phyloP scores from a whole-genome alignment of 2,329 filamentous ascomycete genomes.

The Penicillium sp. region DNA sequence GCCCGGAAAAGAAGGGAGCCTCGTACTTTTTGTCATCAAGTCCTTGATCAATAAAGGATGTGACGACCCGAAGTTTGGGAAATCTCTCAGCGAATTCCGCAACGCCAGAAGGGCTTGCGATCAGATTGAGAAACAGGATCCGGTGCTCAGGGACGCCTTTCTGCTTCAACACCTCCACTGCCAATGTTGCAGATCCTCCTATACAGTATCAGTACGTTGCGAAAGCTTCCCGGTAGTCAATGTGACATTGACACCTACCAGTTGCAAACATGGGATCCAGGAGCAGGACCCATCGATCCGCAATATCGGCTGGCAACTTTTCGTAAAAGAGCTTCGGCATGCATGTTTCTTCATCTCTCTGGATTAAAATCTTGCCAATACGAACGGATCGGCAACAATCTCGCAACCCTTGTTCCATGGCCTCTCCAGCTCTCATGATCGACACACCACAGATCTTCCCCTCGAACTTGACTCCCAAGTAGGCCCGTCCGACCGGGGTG shows the following conservation, averaged over 20 bases:
- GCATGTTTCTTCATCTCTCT: constrained; percentile 91
- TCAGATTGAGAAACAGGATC: constrained; percentile 94
- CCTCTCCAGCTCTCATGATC: constrained; percentile 97
- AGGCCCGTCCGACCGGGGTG: constrained; percentile 84
- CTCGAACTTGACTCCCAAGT: constrained; percentile 90
- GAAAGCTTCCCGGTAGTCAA: not conserved
- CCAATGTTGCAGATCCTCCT: constrained; percentile 96
- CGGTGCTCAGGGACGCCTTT: constrained; percentile 91
- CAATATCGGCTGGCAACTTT: constrained; percentile 92
- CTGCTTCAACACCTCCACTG: constrained; percentile 85
- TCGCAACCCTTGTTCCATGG: constrained; percentile 94
- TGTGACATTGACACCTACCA: constrained; percentile 52
- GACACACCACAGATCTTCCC: constrained; percentile 98
- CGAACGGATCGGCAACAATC: constrained; percentile 97
- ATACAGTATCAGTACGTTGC: constrained; percentile 10
- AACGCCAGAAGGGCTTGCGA: constrained; percentile 93
- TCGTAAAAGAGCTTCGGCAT: constrained; percentile 95
- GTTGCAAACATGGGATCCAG: constrained; percentile 99
- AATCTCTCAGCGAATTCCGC: constrained; percentile 86
- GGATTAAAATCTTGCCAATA: constrained; percentile 98
- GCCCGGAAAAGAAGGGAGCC: not conserved
- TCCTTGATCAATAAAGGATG: constrained; percentile 94
- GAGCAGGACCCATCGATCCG: constrained; percentile 86
- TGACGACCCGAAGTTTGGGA: constrained; percentile 86
- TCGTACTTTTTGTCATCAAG: constrained; percentile 94